Evolutionary conservation across 345 rosid species (phyloP), one percentile per base, ranked within the genome.

Genomic region (Linum trigynum): DNA sequence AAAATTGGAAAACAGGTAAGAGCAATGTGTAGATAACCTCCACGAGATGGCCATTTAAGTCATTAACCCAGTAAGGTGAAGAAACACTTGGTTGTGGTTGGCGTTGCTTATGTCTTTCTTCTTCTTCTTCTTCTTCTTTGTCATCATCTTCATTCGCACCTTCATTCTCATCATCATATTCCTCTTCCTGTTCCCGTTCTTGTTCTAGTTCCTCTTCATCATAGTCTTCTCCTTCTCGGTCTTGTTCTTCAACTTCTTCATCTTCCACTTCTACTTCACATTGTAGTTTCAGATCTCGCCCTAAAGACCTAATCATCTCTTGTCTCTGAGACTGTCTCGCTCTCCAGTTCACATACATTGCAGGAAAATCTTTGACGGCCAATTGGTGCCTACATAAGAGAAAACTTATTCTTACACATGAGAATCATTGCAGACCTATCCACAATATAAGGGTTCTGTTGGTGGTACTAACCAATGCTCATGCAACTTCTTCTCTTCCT

Each of bases 401-500:
- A 56, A 62, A 59, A 55, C 36, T 9, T 5, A 61, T 38, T 56
- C 68, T 75, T 43, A 48, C 53, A 9, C 41, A 48, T 41, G 62
- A 48, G 38, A 41, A 58, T 76, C 32, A 67, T 23, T 48, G 23
- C 66, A 69, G 58, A 60, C 16, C 59, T 39, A 57, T 48, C 39
- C 38, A 3, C 53, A 48, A 48, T 15, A 23, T 23, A 48, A 48
- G 53, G 53, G 14, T 48, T 48, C 53, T 48, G 53, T 5, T 48
- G 42, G 74, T 58, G 50, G 10, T 61, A 81, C 95, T 75, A 69
- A 94, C 99, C 97, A 94, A 70, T 90, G 85, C 63, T 80, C 82
- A 37, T 72, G 88, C 87, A 94, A 74, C 76, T 83, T 94, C 77
- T 79, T 88, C 79, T 71, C 71, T 64, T 94, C 97, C 72, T 94